A percentile compares a stretch with the other conserved stretches of the same genome.
Conservation (phyloP, 2,329 filamentous ascomycete species). For the Alternaria infectoria region DNA sequence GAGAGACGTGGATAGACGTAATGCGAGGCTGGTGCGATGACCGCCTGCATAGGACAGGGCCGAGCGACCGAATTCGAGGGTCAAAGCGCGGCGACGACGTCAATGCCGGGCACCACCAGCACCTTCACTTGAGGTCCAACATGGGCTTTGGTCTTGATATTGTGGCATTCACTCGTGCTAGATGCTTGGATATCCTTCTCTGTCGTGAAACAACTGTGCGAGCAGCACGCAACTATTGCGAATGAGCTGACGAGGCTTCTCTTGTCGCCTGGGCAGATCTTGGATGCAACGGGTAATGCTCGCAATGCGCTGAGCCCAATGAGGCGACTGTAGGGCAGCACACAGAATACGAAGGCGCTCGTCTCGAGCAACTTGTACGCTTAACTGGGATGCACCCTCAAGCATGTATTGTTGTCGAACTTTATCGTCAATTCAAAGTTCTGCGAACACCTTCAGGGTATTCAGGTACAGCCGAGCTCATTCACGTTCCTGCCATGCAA, state of each 20-base stretch:
- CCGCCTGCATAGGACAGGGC: conserved; percentile 8
- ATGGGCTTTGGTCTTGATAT: neutral
- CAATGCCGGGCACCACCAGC: conserved; percentile 2
- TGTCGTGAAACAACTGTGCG: neutral
- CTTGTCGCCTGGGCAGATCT: conserved; percentile 9
- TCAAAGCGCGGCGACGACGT: conserved; percentile 16
- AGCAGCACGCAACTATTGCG: neutral
- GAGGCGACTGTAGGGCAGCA: neutral
- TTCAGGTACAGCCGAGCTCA: neutral
- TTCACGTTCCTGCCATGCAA: neutral
- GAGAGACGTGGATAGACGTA: conserved; percentile 14
- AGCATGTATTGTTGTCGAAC: neutral
- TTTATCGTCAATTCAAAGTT: neutral
- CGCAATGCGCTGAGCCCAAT: neutral
- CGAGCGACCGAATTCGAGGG: conserved; percentile 14
- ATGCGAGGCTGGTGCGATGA: conserved; percentile 17
- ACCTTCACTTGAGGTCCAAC: neutral
- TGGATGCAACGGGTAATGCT: conserved; percentile 6
- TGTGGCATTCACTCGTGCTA: neutral
- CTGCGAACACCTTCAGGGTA: neutral
- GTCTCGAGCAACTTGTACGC: neutral
- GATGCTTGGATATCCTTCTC: neutral
- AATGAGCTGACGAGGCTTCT: conserved; percentile 8
- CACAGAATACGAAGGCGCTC: neutral
- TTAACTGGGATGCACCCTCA: neutral